These are phyloP conservation scores for Penicillium oxalicum DNA, from an alignment of 2,329 filamentous ascomycete genomes.

Conservation along the genomic window DNA sequence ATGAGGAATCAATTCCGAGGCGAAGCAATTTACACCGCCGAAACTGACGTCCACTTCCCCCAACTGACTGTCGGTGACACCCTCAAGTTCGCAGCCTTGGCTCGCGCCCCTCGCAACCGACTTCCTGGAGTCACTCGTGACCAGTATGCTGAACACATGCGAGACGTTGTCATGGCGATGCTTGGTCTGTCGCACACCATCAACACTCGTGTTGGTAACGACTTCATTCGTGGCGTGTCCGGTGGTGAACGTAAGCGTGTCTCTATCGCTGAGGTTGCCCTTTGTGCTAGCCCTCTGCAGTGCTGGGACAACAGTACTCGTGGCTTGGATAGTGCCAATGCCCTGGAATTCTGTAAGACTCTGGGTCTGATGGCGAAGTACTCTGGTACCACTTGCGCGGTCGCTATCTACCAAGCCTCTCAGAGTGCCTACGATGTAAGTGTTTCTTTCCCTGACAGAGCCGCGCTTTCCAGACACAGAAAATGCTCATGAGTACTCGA, in stretches of 20 bases:
- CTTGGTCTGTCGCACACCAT: conserved; percentile 47
- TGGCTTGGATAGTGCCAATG: conserved; percentile 51
- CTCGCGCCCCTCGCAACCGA: conserved; percentile 46
- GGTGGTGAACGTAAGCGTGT: conserved; percentile 59
- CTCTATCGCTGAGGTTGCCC: conserved; percentile 51
- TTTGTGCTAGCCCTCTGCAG: conserved; percentile 44
- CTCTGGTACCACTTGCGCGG: conserved; percentile 44
- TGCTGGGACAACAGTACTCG: conserved; percentile 48
- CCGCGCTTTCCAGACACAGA: neutral
- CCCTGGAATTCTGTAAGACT: conserved; percentile 52
- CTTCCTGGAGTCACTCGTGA: conserved; percentile 38
- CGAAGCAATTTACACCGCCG: conserved; percentile 80
- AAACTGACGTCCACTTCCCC: conserved; percentile 79
- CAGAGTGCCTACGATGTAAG: conserved; percentile 44
- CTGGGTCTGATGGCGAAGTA: conserved; percentile 48
- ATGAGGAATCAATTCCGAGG: conserved; percentile 74
- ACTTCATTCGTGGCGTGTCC: conserved; percentile 57
- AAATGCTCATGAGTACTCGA: neutral
- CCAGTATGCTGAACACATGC: conserved; percentile 40
- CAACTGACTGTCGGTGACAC: conserved; percentile 73
- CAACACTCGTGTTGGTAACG: conserved; percentile 45
- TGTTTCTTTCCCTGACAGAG: neutral
- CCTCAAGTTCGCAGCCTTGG: conserved; percentile 67
- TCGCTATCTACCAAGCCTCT: conserved; percentile 53
- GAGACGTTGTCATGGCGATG: conserved; percentile 43